These are phyloP conservation scores for Prinsepia uniflora DNA, from an alignment of 306 rosid genomes.

Conservation along the genomic window DNA sequence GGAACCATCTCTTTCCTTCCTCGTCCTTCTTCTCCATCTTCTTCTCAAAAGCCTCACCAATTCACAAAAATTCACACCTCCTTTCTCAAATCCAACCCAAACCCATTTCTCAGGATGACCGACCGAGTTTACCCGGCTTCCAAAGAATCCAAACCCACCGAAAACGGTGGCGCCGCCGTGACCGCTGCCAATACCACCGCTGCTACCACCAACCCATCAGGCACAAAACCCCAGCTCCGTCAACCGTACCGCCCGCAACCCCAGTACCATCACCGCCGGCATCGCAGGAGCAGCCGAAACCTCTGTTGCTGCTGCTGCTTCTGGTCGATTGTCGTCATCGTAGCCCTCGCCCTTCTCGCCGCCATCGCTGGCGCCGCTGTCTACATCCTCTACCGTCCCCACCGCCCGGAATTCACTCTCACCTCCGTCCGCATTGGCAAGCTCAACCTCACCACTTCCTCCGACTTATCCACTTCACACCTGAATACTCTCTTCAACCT, in stretches of 20 bases:
- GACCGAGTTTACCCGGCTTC: constrained; percentile 57
- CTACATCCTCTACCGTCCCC: constrained; percentile 85
- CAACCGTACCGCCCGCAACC: constrained; percentile 69
- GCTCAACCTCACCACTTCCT: constrained; percentile 63
- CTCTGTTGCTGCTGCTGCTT: constrained; percentile 93
- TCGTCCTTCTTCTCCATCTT: constrained; percentile 3
- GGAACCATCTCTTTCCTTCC: constrained; percentile 20
- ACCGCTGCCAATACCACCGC: not conserved
- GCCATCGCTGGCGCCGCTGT: constrained; percentile 73
- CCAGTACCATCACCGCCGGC: constrained; percentile 45
- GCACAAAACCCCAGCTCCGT: constrained; percentile 36
- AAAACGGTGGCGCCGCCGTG: constrained; percentile 32
- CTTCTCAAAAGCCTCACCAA: constrained; percentile 19
- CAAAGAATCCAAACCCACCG: constrained; percentile 53
- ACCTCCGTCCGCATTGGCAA: constrained; percentile 71
- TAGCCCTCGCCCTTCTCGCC: constrained; percentile 51
- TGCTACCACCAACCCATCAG: constrained; percentile 30
- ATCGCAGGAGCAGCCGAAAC: constrained; percentile 55
- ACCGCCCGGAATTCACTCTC: constrained; percentile 79
- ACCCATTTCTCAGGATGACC: constrained; percentile 39
- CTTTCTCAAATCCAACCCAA: not conserved
- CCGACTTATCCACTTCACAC: constrained; percentile 68
- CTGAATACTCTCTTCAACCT: constrained; percentile 66
- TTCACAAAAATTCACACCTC: not conserved
- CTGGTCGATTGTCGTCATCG: constrained; percentile 66